Evolutionary conservation across 106 monocot genomes (phyloP).

Genomic region (Apostasia shenzhenica): DNA sequence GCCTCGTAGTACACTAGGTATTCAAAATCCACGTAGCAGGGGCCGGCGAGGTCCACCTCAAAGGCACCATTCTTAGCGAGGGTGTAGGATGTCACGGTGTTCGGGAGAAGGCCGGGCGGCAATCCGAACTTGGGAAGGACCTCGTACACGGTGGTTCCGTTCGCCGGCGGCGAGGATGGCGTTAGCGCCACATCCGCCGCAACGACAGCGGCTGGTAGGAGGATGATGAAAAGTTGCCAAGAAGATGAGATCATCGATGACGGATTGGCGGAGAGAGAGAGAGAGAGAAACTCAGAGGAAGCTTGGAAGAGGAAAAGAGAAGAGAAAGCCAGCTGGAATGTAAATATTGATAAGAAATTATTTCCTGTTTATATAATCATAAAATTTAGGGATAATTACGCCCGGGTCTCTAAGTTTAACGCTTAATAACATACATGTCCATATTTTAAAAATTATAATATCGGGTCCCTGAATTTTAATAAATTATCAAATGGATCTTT

Average conservation of each 20-base stretch:
- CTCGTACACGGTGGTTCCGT: conserved; percentile 45
- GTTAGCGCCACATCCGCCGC: neutral
- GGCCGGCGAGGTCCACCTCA: conserved; percentile 25
- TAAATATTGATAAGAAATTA: too few relatives aligned
- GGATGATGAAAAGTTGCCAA: conserved; percentile 6
- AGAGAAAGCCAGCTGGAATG: too few relatives aligned
- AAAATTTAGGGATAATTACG: too few relatives aligned
- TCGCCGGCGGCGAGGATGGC: conserved; percentile 6
- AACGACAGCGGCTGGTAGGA: neutral
- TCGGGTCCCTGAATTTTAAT: too few relatives aligned
- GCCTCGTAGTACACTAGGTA: conserved; percentile 58
- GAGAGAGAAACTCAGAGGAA: too few relatives aligned
- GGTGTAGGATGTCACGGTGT: conserved; percentile 42
- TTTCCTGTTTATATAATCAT: too few relatives aligned
- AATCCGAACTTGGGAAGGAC: conserved; percentile 61
- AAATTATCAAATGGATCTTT: too few relatives aligned
- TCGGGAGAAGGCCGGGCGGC: conserved; percentile 71
- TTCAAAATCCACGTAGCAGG: conserved; percentile 72
- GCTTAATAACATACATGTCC: too few relatives aligned
- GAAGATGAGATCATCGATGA: neutral
- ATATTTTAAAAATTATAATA: too few relatives aligned
- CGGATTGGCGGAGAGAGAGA: neutral
- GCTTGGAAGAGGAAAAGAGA: too few relatives aligned
- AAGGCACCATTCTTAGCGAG: conserved; percentile 38
- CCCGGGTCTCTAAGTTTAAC: too few relatives aligned